phyloP scores from a whole-genome alignment of 2,329 filamentous ascomycete genomes.

The Exophiala viscosa region DNA sequence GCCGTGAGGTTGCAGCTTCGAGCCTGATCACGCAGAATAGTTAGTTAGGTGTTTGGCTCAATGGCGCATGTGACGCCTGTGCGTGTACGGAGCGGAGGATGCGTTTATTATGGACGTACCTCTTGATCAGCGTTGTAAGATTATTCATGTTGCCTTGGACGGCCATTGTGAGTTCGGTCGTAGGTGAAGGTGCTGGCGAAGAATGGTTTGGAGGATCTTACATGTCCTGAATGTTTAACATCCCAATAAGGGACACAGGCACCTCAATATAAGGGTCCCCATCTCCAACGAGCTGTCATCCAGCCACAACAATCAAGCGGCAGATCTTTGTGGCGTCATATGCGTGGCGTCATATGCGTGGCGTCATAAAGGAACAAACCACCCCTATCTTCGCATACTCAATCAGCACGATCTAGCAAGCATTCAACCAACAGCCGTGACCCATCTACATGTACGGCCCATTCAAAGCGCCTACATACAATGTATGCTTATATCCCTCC shows the following conservation, averaged over 20 bases:
- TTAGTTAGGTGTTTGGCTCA: slow-evolving; percentile 13
- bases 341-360: too few relatives aligned
- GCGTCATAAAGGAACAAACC: too few relatives aligned
- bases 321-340: too few relatives aligned
- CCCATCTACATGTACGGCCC: slow-evolving; percentile 17
- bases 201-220: slow-evolving; percentile 7
- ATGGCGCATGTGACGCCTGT: slow-evolving; percentile 32
- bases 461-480: slow-evolving; percentile 21
- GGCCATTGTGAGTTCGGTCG: slow-evolving; percentile 19
- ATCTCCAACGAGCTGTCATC: too few relatives aligned
- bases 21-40: slow-evolving; percentile 57
- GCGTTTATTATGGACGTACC: slow-evolving; percentile 64
- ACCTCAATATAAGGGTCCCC: too few relatives aligned
- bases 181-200: background rate
- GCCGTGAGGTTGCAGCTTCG: slow-evolving; percentile 90
- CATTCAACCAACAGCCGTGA: too few relatives aligned
- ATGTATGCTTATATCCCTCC: slow-evolving; percentile 15
- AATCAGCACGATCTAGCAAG: too few relatives aligned
- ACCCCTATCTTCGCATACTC: too few relatives aligned
- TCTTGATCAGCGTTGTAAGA: slow-evolving; percentile 94
- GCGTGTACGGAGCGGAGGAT: slow-evolving; percentile 43
- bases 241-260: background rate
- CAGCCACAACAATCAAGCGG: too few relatives aligned
- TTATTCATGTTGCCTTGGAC: slow-evolving; percentile 74
- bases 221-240: background rate